Percentiles rank a stretch among this genome's conserved stretches.
Conservation (phyloP, 495 filamentous ascomycete genomes). For the Hyaloscypha bicolor region DNA sequence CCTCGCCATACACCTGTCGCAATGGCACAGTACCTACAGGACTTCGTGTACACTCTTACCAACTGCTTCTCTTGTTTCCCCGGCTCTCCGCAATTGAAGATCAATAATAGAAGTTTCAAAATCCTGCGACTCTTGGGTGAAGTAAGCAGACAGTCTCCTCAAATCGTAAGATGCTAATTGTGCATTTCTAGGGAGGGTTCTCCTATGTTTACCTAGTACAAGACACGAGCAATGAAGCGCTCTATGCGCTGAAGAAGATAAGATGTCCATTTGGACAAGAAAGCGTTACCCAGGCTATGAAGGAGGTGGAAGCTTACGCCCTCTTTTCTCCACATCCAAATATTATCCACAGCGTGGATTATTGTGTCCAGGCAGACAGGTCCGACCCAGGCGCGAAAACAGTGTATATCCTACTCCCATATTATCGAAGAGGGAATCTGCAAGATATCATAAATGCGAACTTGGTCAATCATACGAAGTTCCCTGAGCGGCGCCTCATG, state of each 20-base stretch:
- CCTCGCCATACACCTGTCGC: conserved; percentile 27
- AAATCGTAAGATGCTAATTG: conserved; percentile 12
- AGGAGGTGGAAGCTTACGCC: conserved; percentile 95
- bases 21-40: conserved; percentile 87
- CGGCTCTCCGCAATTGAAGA: conserved; percentile 87
- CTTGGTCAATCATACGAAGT: conserved; percentile 91
- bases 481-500: conserved; percentile 89
- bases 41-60: conserved; percentile 86
- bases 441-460: conserved; percentile 99
- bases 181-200: conserved; percentile 76
- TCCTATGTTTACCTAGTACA: conserved; percentile 98
- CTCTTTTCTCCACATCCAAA: conserved; percentile 80
- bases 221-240: conserved; percentile 74
- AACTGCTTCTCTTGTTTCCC: conserved; percentile 97
- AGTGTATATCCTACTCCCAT: conserved; percentile 93
- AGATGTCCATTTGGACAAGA: conserved; percentile 96
- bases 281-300: conserved; percentile 89
- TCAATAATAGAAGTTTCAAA: conserved; percentile 94
- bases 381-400: conserved; percentile 78
- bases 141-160: conserved; percentile 44
- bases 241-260: conserved; percentile 98
- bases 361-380: conserved; percentile 60
- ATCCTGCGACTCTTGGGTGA: conserved; percentile 91
- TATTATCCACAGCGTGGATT: conserved; percentile 91
- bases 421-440: conserved; percentile 91